phyloP scores from a whole-genome alignment of 257 asterid species.

The Penstemon barbatus region DNA sequence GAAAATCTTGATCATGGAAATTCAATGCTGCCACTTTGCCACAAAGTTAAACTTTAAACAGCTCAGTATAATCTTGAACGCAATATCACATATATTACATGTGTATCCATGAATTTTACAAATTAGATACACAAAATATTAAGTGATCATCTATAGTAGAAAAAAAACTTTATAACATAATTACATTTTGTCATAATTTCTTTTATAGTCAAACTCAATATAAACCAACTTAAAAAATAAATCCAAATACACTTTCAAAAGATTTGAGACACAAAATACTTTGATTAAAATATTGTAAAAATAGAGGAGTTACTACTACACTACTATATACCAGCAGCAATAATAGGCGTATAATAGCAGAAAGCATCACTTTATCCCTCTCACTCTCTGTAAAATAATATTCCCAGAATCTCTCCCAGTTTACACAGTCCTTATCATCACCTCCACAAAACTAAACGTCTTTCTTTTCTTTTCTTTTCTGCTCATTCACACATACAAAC shows the following conservation, averaged over 20 bases:
- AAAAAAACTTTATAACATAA: too few relatives aligned
- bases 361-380: background rate
- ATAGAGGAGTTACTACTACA: background rate
- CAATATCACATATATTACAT: too few relatives aligned
- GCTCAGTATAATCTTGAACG: too few relatives aligned
- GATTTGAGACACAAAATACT: too few relatives aligned
- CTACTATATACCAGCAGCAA: slow-evolving; percentile 18
- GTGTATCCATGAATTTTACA: too few relatives aligned
- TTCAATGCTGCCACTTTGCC: too few relatives aligned
- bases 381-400: background rate
- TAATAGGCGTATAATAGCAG: background rate
- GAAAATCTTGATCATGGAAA: too few relatives aligned
- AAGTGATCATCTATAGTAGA: too few relatives aligned
- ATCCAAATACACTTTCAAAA: background rate
- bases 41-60: too few relatives aligned
- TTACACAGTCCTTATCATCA: slow-evolving; percentile 31
- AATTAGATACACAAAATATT: too few relatives aligned
- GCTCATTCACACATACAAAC: background rate
- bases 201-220: background rate
- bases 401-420: slow-evolving; percentile 26
- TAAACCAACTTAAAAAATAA: background rate
- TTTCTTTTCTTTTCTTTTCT: background rate
- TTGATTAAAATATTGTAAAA: too few relatives aligned
- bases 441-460: slow-evolving; percentile 20
- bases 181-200: too few relatives aligned